phyloP scores from a whole-genome alignment of 2,329 filamentous ascomycete genomes.

The Epichloe baconii region DNA sequence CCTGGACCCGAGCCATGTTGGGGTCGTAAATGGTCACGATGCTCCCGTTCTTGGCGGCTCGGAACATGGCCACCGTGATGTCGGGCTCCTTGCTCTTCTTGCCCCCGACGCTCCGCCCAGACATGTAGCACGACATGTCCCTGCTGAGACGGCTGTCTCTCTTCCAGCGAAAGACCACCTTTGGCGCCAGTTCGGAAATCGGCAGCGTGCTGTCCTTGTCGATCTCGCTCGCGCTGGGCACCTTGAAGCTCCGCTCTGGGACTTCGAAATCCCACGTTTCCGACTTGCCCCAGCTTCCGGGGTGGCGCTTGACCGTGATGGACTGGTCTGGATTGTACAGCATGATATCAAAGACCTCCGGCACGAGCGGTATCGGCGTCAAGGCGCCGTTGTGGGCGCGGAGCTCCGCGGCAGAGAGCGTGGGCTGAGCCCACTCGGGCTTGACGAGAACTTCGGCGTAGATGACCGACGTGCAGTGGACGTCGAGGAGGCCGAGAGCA shows the following conservation, averaged over 20 bases:
- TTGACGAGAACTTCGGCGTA: slow-evolving; percentile 77
- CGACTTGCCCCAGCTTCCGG: slow-evolving; percentile 66
- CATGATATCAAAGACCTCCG: slow-evolving; percentile 68
- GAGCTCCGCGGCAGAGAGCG: slow-evolving; percentile 68
- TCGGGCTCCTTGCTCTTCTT: slow-evolving; percentile 85
- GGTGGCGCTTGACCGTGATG: slow-evolving; percentile 55
- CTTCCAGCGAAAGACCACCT: slow-evolving; percentile 78
- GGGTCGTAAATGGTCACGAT: slow-evolving; percentile 79
- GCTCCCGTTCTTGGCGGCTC: slow-evolving; percentile 50
- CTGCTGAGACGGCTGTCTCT: slow-evolving; percentile 75
- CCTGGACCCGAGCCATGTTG: slow-evolving; percentile 77
- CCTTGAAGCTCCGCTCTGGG: slow-evolving; percentile 70
- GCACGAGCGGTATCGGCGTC: slow-evolving; percentile 56
- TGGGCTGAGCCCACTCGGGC: slow-evolving; percentile 76
- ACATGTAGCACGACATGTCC: slow-evolving; percentile 80
- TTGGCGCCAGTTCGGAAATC: slow-evolving; percentile 45
- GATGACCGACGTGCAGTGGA: slow-evolving; percentile 65
- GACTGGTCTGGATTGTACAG: slow-evolving; percentile 91
- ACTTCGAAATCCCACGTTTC: slow-evolving; percentile 88
- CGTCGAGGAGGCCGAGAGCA: slow-evolving; percentile 73
- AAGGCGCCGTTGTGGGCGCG: slow-evolving; percentile 49
- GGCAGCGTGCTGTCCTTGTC: slow-evolving; percentile 50
- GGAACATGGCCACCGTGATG: slow-evolving; percentile 85
- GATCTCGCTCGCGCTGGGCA: slow-evolving; percentile 64
- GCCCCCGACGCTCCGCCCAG: slow-evolving; percentile 61